phyloP scores from a whole-genome alignment of 148 eudicot genomes.

The Vaccinium darrowii region DNA sequence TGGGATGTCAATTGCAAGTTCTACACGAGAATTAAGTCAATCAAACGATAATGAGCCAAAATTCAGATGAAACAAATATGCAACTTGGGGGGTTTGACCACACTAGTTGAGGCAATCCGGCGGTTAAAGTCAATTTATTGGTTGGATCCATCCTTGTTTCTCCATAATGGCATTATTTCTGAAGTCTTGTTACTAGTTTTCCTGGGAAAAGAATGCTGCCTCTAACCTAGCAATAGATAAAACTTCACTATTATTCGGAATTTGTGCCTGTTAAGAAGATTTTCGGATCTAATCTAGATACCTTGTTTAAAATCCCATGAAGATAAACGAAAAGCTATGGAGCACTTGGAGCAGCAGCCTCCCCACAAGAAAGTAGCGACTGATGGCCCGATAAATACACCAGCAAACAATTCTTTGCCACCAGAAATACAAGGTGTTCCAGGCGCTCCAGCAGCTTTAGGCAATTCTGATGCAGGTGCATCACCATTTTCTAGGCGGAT shows the following conservation, averaged over 20 bases:
- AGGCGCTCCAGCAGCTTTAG: constrained; percentile 21
- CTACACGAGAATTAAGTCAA: not conserved
- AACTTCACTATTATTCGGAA: not conserved
- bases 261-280: not conserved
- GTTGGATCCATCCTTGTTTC: not conserved
- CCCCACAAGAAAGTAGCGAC: constrained; percentile 45
- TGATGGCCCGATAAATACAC: constrained; percentile 36
- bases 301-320: constrained; percentile 11
- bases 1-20: not conserved
- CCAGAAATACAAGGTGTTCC: constrained; percentile 27
- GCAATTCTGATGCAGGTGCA: constrained; percentile 16
- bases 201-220: not conserved
- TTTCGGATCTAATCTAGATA: not conserved
- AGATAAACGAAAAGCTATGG: constrained; percentile 59
- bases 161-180: not conserved
- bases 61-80: not conserved
- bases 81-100: not conserved
- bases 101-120: not conserved
- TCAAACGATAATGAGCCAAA: not conserved
- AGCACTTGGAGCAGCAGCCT: constrained; percentile 44
- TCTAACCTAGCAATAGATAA: not conserved
- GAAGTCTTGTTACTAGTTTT: not conserved
- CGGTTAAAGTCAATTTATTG: not conserved
- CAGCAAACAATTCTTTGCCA: constrained; percentile 30
- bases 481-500: constrained; percentile 32